phyloP scores from a whole-genome alignment of 2,329 filamentous ascomycete genomes.

The Fonsecaea multimorphosa region DNA sequence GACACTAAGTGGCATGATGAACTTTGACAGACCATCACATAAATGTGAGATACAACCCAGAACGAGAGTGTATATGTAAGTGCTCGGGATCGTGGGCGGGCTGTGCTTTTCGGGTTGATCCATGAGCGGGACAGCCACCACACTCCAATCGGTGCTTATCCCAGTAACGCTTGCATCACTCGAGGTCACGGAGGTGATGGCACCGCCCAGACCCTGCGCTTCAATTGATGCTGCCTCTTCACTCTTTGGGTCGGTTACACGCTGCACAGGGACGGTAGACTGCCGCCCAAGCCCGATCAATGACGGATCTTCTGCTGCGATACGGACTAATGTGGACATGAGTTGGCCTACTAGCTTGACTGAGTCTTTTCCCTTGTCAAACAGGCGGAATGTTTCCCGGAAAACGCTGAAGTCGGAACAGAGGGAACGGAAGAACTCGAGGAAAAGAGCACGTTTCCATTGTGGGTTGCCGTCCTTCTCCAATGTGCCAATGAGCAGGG shows the following conservation, averaged over 20 bases:
- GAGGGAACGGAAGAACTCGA: constrained; percentile 87
- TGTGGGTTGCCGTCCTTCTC: constrained; percentile 78
- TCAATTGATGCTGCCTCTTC: constrained; percentile 78
- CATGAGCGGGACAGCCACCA: constrained; percentile 82
- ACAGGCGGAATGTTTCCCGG: constrained; percentile 78
- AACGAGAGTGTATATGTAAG: constrained; percentile 89
- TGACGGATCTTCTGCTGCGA: constrained; percentile 87
- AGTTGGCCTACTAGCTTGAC: constrained; percentile 81
- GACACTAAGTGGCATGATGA: constrained; percentile 88
- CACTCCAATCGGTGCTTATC: constrained; percentile 91
- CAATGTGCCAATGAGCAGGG: constrained; percentile 80
- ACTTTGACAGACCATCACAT: constrained; percentile 90
- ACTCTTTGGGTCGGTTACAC: constrained; percentile 57
- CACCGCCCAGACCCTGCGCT: constrained; percentile 82
- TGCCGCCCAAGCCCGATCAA: constrained; percentile 89
- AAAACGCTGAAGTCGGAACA: constrained; percentile 82
- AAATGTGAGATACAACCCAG: constrained; percentile 87
- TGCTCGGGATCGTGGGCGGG: constrained; percentile 81
- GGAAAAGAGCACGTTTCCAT: constrained; percentile 89
- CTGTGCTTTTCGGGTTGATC: constrained; percentile 94
- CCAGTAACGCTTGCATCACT: constrained; percentile 71
- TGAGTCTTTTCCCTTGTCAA: constrained; percentile 74
- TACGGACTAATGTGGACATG: constrained; percentile 84
- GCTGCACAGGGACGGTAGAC: constrained; percentile 76
- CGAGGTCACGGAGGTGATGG: constrained; percentile 75